Evolutionary conservation across 2,329 filamentous ascomycete genomes (phyloP).

Genomic region (Talaromyces pinophilus): DNA sequence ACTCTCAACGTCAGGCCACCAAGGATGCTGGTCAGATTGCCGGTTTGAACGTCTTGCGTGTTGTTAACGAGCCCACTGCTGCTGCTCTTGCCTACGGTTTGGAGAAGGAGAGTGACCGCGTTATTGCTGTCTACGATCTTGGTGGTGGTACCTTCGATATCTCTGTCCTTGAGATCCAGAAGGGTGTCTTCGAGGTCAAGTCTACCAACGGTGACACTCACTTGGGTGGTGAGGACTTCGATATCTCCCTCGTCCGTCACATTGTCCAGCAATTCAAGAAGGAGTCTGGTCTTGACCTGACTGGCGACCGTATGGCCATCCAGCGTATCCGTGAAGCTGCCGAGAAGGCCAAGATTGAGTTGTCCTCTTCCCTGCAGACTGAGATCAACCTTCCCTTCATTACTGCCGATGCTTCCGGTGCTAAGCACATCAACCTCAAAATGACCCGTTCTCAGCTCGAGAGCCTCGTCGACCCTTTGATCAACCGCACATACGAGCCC

Average conservation of each 20-base stretch:
- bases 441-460: conserved; percentile 90
- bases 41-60: conserved; percentile 93
- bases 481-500: conserved; percentile 81
- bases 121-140: conserved; percentile 95
- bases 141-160: conserved; percentile 99
- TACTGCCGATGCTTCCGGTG: conserved; percentile 90
- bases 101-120: conserved; percentile 86
- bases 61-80: conserved; percentile 96
- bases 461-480: conserved; percentile 85
- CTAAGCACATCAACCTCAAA: conserved; percentile 98
- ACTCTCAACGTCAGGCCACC: conserved; percentile 95
- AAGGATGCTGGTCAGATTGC: conserved; percentile 97
- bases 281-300: conserved; percentile 86
- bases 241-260: conserved; percentile 91
- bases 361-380: conserved; percentile 91
- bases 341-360: conserved; percentile 99
- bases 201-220: conserved; percentile 99
- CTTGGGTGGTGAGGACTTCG: conserved; percentile 97
- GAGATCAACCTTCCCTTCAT: conserved; percentile 99
- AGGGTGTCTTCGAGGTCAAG: conserved; percentile 98
- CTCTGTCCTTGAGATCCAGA: conserved; percentile 94
- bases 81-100: conserved; percentile 94
- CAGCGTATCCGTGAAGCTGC: conserved; percentile 98
- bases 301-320: conserved; percentile 93
- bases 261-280: conserved; percentile 96